Evolutionary conservation across 495 filamentous ascomycete genomes (phyloP).

Genomic region (Daldinia grandis): DNA sequence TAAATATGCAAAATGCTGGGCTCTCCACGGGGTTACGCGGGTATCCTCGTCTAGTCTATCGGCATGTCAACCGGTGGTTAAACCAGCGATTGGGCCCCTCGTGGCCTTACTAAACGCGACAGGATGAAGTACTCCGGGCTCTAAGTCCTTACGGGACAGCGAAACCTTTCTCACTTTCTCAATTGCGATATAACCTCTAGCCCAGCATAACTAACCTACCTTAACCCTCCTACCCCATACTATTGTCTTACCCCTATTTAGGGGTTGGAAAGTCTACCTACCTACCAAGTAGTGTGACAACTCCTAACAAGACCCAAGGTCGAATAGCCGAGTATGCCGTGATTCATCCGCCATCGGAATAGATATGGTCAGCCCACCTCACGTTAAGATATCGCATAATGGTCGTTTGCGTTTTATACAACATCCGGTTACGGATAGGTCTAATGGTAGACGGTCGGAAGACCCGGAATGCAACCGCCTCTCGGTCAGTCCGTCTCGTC

Average conservation of each 20-base stretch:
- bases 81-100: neutral
- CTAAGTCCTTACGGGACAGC: neutral
- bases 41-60: neutral
- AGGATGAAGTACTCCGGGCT: neutral
- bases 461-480: constrained; percentile 1
- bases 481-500: neutral
- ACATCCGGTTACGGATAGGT: neutral
- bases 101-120: neutral
- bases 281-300: neutral
- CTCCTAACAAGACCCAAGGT: neutral
- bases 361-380: neutral
- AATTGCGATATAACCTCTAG: neutral
- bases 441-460: neutral
- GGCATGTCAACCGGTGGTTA: constrained; percentile 1
- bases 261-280: neutral
- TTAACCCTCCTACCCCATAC: too few relatives aligned
- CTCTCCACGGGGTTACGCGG: neutral
- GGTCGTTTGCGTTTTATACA: neutral
- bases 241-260: neutral
- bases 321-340: neutral
- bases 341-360: neutral
- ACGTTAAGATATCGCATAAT: neutral
- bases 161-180: neutral
- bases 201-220: too few relatives aligned
- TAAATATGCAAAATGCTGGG: neutral